Base-by-base conservation (phyloP, 2,329 filamentous ascomycete species). In the Aspergillus tanneri region DNA sequence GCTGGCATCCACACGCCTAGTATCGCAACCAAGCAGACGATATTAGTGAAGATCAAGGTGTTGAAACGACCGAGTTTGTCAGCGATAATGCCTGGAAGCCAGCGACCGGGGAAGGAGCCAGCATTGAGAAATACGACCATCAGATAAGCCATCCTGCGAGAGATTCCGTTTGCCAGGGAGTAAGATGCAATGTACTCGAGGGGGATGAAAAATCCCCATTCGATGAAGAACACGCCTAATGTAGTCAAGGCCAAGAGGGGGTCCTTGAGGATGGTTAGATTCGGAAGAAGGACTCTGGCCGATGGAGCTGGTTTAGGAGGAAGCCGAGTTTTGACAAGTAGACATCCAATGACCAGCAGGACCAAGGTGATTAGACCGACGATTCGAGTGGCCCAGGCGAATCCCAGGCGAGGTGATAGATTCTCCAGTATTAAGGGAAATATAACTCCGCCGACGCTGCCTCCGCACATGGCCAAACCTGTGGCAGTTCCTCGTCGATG, bases 351-450 rank as follows among this genome's bases (percentile, higher is more conserved):
- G 27, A 61, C 54, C 48, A 66, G 66, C 50, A 68, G 67, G 10
- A 60, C 36, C 9, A 66, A 34, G 5, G 35, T 53, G 66, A 58
- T 35, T 5, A 74, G 66, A 1, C 65, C 71, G 5, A 75, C 56
- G 35, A 73, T 64, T 0, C 72, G 66, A 5, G 66, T 63, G 1
- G 64, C 56, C 66, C 66, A 70, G 6, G 59, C 57, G 40, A 63
- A 71, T 5, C 67, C 65, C 38, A 67, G 58, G 12, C 49, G 50
- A 1, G 64, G 57, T 0, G 63, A 52, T 2, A 63, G 54, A 5
- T 47, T 43, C 24, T 63, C 49, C 32, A 70, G 44, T 18, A 70
- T 53, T 18, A 70, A 43, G 2, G 67, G 67, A 32, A 67, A 65
- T 1, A 66, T 50, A 8, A 67, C 49, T 11, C 67, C 68, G 9